phyloP scores from a whole-genome alignment of 768 basidiomycete species.

The Lactarius tabidus region DNA sequence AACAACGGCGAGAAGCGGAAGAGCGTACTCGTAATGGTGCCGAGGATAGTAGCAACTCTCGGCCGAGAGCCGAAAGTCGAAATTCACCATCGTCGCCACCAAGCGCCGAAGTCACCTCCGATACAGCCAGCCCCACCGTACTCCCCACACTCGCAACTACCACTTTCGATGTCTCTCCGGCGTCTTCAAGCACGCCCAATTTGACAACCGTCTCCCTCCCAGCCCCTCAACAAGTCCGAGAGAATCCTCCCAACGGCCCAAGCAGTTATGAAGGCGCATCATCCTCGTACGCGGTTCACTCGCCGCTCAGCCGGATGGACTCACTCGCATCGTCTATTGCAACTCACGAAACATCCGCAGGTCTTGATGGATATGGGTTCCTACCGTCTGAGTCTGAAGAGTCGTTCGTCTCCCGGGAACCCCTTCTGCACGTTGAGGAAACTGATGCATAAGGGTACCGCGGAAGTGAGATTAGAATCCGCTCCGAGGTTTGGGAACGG shows the following conservation, averaged over 20 bases:
- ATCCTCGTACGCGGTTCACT: background rate
- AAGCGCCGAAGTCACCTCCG: slow-evolving; percentile 2
- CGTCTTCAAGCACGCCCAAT: slow-evolving; percentile 11
- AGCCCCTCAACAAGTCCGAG: slow-evolving; percentile 3
- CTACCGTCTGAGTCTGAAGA: slow-evolving; percentile 25
- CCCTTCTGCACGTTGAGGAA: slow-evolving; percentile 21
- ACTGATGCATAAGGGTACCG: slow-evolving; percentile 4
- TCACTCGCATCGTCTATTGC: slow-evolving; percentile 19
- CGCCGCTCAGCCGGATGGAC: slow-evolving; percentile 17
- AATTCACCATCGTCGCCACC: slow-evolving; percentile 8
- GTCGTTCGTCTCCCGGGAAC: slow-evolving; percentile 23
- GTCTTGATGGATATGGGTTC: slow-evolving; percentile 19
- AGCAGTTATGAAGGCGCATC: background rate
- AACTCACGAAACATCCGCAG: slow-evolving; percentile 5
- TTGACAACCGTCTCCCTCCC: background rate
- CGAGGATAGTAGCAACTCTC: slow-evolving; percentile 25
- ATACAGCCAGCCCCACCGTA: background rate
- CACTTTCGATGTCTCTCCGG: background rate
- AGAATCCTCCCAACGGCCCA: background rate
- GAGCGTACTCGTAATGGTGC: slow-evolving; percentile 56
- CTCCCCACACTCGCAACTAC: background rate
- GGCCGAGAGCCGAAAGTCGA: slow-evolving; percentile 7
- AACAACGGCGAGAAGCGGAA: slow-evolving; percentile 72
- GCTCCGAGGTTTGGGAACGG: background rate
- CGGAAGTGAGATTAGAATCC: background rate